A percentile compares a stretch with the other conserved stretches of the same genome.
These are phyloP conservation scores for Polytrichum commune DNA, from an alignment of 225 moss, liverwort and hornwort species.

Conservation along the genomic window DNA sequence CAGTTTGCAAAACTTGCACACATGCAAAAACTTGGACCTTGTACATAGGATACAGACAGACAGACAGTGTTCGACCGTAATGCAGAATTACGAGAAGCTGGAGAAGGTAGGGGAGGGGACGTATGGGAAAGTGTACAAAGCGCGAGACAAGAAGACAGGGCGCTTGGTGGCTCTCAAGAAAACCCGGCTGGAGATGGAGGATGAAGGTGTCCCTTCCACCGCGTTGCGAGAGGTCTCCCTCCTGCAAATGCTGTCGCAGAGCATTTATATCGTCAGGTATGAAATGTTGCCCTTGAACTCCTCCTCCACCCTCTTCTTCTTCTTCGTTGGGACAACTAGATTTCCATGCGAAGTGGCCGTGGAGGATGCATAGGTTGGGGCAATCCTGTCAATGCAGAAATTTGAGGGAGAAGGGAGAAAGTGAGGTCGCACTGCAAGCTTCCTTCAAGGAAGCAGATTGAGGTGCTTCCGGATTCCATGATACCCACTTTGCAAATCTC, in stretches of 20 bases:
- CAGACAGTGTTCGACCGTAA: not conserved
- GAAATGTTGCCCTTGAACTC: too few relatives aligned
- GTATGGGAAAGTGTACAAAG: conserved; percentile 63
- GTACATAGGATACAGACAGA: too few relatives aligned
- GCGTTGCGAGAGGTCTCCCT: conserved; percentile 62
- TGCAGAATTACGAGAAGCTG: conserved; percentile 60
- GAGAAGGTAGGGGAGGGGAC: conserved; percentile 68
- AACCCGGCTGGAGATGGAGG: conserved; percentile 61
- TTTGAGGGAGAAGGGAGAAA: not conserved
- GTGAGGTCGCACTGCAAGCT: not conserved
- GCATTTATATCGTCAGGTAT: conserved; percentile 60
- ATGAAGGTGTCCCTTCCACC: conserved; percentile 59
- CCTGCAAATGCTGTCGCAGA: conserved; percentile 59
- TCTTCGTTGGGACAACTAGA: not conserved
- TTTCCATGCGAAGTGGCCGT: too few relatives aligned
- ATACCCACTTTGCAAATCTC: too few relatives aligned
- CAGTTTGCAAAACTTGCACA: too few relatives aligned
- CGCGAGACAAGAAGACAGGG: conserved; percentile 54
- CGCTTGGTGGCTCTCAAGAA: conserved; percentile 62
- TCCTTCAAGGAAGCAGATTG: too few relatives aligned
- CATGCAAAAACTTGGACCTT: too few relatives aligned
- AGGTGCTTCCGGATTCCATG: too few relatives aligned
- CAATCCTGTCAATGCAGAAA: too few relatives aligned
- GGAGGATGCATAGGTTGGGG: too few relatives aligned
- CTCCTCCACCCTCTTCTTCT: not conserved